phyloP scores from a whole-genome alignment of 257 asterid species.

The Cinchona pubescens region DNA sequence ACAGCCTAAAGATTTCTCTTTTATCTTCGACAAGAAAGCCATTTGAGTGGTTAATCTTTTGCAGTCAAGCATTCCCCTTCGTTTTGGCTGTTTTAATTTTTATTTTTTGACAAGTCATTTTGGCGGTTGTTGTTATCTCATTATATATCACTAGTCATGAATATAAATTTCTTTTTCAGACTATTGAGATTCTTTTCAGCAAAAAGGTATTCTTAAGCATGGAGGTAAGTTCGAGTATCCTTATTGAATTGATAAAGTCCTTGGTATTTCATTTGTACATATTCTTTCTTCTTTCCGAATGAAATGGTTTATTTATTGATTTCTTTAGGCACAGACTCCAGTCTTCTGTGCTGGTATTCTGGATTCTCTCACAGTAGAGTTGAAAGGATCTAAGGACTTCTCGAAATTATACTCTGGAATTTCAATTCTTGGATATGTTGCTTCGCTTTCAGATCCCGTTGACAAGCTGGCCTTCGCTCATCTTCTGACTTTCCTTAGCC shows the following conservation, averaged over 20 bases:
- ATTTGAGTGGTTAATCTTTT: background rate
- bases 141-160: background rate
- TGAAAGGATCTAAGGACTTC: conserved; percentile 85
- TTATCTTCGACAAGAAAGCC: too few relatives aligned
- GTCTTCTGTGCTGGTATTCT: conserved; percentile 64
- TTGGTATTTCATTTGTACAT: background rate
- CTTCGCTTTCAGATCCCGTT: conserved; percentile 61
- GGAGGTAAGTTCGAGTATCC: conserved; percentile 64
- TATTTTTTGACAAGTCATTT: too few relatives aligned
- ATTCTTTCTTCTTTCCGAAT: background rate
- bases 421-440: conserved; percentile 78
- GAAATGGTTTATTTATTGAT: background rate
- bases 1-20: too few relatives aligned
- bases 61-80: background rate
- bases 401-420: conserved; percentile 77
- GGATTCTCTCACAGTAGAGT: conserved; percentile 61
- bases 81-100: background rate
- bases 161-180: conserved; percentile 49
- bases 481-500: conserved; percentile 64
- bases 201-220: conserved; percentile 60
- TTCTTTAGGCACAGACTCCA: conserved; percentile 58
- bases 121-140: background rate
- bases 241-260: background rate
- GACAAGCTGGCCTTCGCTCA: conserved; percentile 58
- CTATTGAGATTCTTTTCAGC: conserved; percentile 90